A percentile compares a stretch with the other conserved stretches of the same genome.
These are phyloP conservation scores for Aureobasidium sp. DNA, from an alignment of 2,329 filamentous ascomycete genomes.

Conservation along the genomic window DNA sequence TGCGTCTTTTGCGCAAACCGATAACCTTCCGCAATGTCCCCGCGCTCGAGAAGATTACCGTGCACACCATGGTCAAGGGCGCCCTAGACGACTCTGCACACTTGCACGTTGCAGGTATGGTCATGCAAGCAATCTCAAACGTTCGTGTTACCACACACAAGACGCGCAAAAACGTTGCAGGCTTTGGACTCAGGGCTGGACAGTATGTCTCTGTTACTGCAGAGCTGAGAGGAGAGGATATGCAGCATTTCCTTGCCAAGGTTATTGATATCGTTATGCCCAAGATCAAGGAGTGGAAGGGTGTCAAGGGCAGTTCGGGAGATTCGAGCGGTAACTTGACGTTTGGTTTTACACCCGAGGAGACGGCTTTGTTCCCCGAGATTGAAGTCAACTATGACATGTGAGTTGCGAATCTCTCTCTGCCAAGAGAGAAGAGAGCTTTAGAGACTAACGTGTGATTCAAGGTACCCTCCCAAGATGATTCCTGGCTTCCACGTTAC, in stretches of 20 bases:
- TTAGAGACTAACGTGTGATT: not conserved
- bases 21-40: constrained; percentile 80
- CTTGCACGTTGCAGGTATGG: constrained; percentile 75
- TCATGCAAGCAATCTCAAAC: constrained; percentile 79
- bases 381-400: constrained; percentile 88
- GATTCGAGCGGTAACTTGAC: constrained; percentile 82
- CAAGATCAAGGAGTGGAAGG: constrained; percentile 92
- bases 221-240: constrained; percentile 69
- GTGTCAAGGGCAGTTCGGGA: constrained; percentile 68
- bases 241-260: constrained; percentile 87
- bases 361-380: constrained; percentile 82
- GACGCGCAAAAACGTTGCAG: constrained; percentile 61
- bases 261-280: constrained; percentile 84
- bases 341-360: constrained; percentile 70
- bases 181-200: constrained; percentile 67
- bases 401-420: constrained; percentile 48
- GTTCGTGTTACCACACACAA: constrained; percentile 63
- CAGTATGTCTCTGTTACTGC: constrained; percentile 70
- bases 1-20: constrained; percentile 61
- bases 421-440: not conserved
- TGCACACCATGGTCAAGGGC: constrained; percentile 66
- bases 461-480: constrained; percentile 61
- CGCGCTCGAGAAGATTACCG: constrained; percentile 68
- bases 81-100: constrained; percentile 65
- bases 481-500: constrained; percentile 80